Evolutionary conservation across 129 eudicot species (phyloP), one percentile per base, ranked within the genome.

Genomic region (Saussurea involucrata): DNA sequence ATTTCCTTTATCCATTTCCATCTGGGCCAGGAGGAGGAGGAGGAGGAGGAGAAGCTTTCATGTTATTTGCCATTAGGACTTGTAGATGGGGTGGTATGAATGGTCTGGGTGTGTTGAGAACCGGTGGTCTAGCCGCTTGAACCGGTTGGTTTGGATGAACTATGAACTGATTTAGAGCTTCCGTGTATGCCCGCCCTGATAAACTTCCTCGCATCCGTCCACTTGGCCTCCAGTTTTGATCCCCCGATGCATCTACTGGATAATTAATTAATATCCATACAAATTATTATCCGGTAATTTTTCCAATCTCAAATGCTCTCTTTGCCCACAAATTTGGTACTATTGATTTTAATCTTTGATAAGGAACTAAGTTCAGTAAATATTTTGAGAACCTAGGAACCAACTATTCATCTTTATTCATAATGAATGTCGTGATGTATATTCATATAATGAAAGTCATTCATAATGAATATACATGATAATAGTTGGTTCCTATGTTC

Each of bases 181-280:
- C 91, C 10, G 89, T 74, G 80, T 86, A 87, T 20, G 92, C 90
- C 73, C 69, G 76, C 22, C 97, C 96, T 1, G 90, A 82, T 24
- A 92, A 82, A 69, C 88, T 83, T 66, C 97, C 97, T 72, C 97
- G 78, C 97, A 92, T 92, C 4, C 97, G 90, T 10, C 96, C 93
- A 3, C 80, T 68, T 60, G 96, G 97, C 81, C 93, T 74, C 97
- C 96, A 89, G 78, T 85, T 86, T 46, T 82, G 85, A 28, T 89
- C 95, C 20, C 80, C 76, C 24, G 89, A 29, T 31, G 78, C 15
- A 77, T 86, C 81, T 2, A 68, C 71, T 69, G 72, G 8, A 72
- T 79, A n/a, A n/a, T n/a, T n/a, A n/a, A n/a, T n/a, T n/a, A n/a
- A 17, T 17, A 53, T 53, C 18, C 61, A 53, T 1, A 49, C 9